A percentile compares a stretch with the other conserved stretches of the same genome.
Conservation (phyloP, 176 grass and related monocot species). For the Stipa capillata region DNA sequence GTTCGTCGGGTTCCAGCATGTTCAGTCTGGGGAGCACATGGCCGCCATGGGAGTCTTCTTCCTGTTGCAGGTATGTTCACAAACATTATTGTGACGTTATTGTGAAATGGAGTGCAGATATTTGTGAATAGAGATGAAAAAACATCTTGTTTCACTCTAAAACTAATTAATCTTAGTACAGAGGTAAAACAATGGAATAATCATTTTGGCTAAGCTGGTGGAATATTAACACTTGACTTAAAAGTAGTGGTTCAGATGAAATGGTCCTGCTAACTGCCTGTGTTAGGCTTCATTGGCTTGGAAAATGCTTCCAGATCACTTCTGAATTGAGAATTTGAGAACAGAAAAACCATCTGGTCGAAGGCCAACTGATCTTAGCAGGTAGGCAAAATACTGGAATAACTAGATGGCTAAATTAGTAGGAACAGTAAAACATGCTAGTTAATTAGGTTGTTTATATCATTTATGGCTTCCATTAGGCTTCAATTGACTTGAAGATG, state of each 20-base stretch:
- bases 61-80: slow-evolving; percentile 64
- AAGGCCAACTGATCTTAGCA: neutral
- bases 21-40: slow-evolving; percentile 98
- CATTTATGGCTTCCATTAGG: neutral
- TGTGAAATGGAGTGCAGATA: neutral
- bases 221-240: neutral
- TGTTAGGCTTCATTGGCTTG: neutral
- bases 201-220: neutral
- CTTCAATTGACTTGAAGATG: neutral
- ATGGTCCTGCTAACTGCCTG: neutral
- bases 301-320: neutral
- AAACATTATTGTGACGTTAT: neutral
- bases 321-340: neutral
- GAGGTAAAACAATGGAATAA: neutral
- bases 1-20: slow-evolving; percentile 96
- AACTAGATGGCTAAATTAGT: neutral
- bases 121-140: neutral
- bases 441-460: neutral
- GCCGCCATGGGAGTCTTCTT: slow-evolving; percentile 96
- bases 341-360: neutral
- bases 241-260: neutral
- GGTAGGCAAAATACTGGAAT: neutral
- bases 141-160: no score
- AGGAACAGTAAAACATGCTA: neutral
- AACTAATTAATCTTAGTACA: no score